phyloP scores from a whole-genome alignment of 2,329 filamentous ascomycete species.

The Thermothelomyces thermophilus region DNA sequence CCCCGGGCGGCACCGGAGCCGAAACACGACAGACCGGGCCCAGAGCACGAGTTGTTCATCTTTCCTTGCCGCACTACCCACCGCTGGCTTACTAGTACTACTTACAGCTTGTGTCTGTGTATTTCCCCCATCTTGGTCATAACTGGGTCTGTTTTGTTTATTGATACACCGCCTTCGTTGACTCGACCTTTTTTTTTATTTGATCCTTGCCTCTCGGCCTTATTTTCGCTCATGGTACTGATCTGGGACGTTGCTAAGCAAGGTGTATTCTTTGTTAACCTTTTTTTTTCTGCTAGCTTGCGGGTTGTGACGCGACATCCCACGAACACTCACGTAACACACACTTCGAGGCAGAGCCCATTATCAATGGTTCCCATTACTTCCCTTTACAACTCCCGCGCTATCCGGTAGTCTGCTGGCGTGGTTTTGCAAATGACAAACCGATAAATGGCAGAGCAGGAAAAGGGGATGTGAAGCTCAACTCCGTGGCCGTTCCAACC shows the following conservation, averaged over 20 bases:
- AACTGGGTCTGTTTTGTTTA: conserved; percentile 20
- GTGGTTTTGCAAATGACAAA: conserved; percentile 8
- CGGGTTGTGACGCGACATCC: too few species aligned
- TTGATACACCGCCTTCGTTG: conserved; percentile 9
- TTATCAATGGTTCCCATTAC: background rate
- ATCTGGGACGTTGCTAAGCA: too few species aligned
- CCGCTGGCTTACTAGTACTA: conserved; percentile 4
- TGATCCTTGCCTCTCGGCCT: too few species aligned
- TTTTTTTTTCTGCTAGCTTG: too few species aligned
- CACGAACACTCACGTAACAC: too few species aligned
- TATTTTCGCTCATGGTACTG: too few species aligned
- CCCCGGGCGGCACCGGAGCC: conserved; percentile 7
- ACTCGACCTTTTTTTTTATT: background rate
- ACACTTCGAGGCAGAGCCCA: too few species aligned
- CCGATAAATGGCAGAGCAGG: too few species aligned
- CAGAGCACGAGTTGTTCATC: conserved; percentile 13
- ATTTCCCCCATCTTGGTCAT: conserved; percentile 27
- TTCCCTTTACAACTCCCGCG: background rate
- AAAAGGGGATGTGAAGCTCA: too few species aligned
- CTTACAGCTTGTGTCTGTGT: conserved; percentile 18
- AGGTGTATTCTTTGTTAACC: too few species aligned
- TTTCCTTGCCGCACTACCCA: conserved; percentile 12
- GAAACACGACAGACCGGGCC: conserved; percentile 11
- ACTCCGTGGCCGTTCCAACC: too few species aligned
- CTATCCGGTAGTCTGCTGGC: background rate